These are phyloP conservation scores for Thalia dealbata DNA, from an alignment of 176 grass and related monocot species.

Conservation along the genomic window DNA sequence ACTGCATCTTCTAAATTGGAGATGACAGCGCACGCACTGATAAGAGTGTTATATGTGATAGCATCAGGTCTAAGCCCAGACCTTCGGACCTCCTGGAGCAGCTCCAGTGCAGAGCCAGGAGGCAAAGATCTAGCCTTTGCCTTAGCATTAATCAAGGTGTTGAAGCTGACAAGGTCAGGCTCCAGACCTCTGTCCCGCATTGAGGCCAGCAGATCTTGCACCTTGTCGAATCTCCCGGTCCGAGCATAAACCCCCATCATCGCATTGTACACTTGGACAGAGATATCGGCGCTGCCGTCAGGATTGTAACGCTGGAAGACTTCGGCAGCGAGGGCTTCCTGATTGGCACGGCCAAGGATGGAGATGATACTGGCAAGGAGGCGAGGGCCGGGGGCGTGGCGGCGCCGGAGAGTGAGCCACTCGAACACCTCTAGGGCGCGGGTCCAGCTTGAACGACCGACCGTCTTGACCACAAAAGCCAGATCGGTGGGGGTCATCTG, in stretches of 20 bases:
- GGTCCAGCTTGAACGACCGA: slow-evolving; percentile 55
- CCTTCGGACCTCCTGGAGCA: slow-evolving; percentile 47
- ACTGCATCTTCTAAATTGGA: slow-evolving; percentile 63
- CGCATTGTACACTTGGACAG: slow-evolving; percentile 79
- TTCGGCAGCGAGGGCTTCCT: slow-evolving; percentile 59
- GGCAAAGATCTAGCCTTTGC: slow-evolving; percentile 47
- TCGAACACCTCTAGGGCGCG: slow-evolving; percentile 79
- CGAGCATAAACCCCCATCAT: slow-evolving; percentile 94
- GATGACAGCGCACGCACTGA: slow-evolving; percentile 61
- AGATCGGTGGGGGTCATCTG: slow-evolving; percentile 51
- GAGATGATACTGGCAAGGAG: slow-evolving; percentile 58
- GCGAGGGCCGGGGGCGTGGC: slow-evolving; percentile 43
- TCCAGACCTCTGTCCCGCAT: slow-evolving; percentile 64
- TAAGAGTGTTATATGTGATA: slow-evolving; percentile 90
- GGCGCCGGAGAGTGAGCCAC: slow-evolving; percentile 51
- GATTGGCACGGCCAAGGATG: slow-evolving; percentile 68
- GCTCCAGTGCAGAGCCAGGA: slow-evolving; percentile 47
- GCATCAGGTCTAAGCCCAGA: slow-evolving; percentile 71
- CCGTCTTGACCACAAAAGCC: slow-evolving; percentile 49
- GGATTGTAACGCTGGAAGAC: slow-evolving; percentile 47
- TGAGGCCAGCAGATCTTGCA: slow-evolving; percentile 43
- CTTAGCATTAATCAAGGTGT: slow-evolving; percentile 86
- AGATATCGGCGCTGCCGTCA: slow-evolving; percentile 28
- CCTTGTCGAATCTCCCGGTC: slow-evolving; percentile 47
- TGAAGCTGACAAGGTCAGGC: slow-evolving; percentile 90